Conservation (phyloP, 2,329 filamentous ascomycete genomes). For the Apiospora kogelbergensis region DNA sequence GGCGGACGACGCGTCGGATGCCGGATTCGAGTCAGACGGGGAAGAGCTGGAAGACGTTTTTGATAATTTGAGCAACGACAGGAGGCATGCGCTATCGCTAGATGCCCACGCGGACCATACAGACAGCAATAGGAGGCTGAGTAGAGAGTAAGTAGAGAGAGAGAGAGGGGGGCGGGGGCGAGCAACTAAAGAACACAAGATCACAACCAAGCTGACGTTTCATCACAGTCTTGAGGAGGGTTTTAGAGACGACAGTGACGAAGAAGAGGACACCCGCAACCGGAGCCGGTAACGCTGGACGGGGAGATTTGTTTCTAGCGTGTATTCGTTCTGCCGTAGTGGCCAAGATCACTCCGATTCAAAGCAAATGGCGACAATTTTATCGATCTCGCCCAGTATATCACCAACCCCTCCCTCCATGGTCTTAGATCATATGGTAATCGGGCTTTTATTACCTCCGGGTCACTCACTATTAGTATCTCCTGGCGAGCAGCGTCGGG, state of each 20-base stretch:
- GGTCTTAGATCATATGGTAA: neutral
- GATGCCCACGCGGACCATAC: constrained; percentile 35
- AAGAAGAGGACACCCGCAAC: constrained; percentile 40
- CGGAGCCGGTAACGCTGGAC: neutral
- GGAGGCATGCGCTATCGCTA: constrained; percentile 41
- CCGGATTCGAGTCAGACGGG: constrained; percentile 64
- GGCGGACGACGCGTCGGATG: constrained; percentile 41
- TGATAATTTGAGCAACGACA: constrained; percentile 40
- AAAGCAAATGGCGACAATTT: neutral
- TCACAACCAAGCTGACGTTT: constrained; percentile 1
- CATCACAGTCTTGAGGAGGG: constrained; percentile 62
- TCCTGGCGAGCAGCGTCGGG: neutral
- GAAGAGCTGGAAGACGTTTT: constrained; percentile 68
- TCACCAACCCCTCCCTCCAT: neutral
- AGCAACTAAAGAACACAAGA: constrained; percentile 11
- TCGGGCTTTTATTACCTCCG: neutral
- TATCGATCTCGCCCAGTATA: neutral
- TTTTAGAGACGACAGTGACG: constrained; percentile 72
- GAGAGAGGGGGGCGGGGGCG: no score
- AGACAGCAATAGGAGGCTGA: constrained; percentile 63
- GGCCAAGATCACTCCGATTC: neutral
- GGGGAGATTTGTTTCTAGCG: neutral
- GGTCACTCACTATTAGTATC: neutral
- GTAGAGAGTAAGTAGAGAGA: constrained; percentile 61
- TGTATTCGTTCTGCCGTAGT: neutral